These are phyloP conservation scores for Sarocladium oryzae DNA, from an alignment of 2,329 filamentous ascomycete genomes.

Conservation along the genomic window DNA sequence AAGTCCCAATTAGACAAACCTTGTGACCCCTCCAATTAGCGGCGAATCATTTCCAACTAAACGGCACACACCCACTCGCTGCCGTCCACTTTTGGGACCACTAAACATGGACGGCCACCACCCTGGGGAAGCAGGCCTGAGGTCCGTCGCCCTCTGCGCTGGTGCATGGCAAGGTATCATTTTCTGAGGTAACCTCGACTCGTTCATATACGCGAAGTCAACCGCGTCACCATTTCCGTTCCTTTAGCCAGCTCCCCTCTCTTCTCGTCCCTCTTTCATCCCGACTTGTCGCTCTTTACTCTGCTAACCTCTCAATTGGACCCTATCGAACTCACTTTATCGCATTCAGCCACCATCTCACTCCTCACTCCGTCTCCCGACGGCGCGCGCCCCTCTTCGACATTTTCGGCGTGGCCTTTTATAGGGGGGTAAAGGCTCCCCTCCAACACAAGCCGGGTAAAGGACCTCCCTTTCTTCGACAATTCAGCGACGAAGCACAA, in stretches of 20 bases:
- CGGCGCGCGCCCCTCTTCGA: neutral
- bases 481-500: neutral
- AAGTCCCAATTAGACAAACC: neutral
- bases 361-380: too few species aligned
- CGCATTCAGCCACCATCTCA: neutral
- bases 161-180: too few species aligned
- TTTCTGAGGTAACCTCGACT: too few species aligned
- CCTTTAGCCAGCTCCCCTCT: neutral
- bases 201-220: neutral
- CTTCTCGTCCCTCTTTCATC: neutral
- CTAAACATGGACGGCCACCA: too few species aligned
- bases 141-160: too few species aligned
- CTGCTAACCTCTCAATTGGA: neutral
- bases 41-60: constrained; percentile 1
- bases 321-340: neutral
- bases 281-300: neutral
- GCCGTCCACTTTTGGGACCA: neutral
- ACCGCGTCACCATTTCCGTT: constrained; percentile 5
- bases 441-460: too few species aligned
- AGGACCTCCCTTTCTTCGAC: neutral
- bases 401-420: neutral
- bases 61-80: neutral
- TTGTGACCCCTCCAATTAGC: constrained; percentile 5
- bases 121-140: too few species aligned
- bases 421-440: neutral